Evolutionary conservation across 306 rosid species (phyloP).

Genomic region (Oxytropis ochrocephala): DNA sequence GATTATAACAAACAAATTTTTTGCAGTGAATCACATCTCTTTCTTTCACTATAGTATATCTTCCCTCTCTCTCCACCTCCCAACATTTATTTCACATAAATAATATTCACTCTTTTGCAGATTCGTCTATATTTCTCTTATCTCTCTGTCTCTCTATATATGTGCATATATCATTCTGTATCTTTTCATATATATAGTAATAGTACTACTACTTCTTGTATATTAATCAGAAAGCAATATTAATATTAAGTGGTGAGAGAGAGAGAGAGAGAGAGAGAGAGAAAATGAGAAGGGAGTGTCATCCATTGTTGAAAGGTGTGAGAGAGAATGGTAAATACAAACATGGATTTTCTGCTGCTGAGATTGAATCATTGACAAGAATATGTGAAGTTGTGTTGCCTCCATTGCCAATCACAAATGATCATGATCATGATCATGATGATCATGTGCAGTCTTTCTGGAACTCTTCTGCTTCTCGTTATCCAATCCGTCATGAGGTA

Average conservation of each 20-base stretch:
- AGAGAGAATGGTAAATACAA: constrained; percentile 35
- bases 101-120: background rate
- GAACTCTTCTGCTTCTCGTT: constrained; percentile 47
- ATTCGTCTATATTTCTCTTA: background rate
- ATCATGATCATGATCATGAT: background rate
- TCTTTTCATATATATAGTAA: background rate
- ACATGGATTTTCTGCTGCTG: constrained; percentile 44
- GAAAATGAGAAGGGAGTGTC: constrained; percentile 41
- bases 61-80: background rate
- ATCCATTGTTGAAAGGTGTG: constrained; percentile 62
- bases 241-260: background rate
- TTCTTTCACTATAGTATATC: background rate
- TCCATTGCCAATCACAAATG: constrained; percentile 37
- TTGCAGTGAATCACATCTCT: background rate
- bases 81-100: background rate
- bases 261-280: too few species aligned
- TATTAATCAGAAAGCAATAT: background rate
- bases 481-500: constrained; percentile 56
- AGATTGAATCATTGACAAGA: constrained; percentile 54
- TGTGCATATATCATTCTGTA: background rate
- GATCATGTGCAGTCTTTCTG: constrained; percentile 36
- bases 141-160: background rate
- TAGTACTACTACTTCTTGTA: background rate
- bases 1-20: background rate
- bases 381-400: constrained; percentile 66